Conservation (phyloP, 805 yeast species). For the Suhomyces xylopsoci region DNA sequence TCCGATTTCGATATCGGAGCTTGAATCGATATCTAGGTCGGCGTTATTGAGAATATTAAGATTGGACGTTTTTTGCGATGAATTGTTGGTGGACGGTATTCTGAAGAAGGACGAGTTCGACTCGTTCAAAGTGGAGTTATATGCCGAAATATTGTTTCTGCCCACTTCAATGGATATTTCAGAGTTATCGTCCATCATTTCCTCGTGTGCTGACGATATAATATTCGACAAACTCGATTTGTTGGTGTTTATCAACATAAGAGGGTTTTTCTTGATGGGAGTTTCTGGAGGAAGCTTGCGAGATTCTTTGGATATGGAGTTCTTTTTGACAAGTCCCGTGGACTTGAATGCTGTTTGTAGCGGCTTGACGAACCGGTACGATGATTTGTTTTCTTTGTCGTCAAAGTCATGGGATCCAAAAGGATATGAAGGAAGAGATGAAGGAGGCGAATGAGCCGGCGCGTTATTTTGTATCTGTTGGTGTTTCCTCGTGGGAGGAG, state of each 20-base stretch:
- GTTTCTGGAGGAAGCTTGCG: conserved; percentile 43
- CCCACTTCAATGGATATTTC: conserved; percentile 42
- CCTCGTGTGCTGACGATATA: conserved; percentile 19
- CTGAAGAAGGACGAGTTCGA: conserved; percentile 33
- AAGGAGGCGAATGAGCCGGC: conserved; percentile 44
- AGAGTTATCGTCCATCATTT: conserved; percentile 13
- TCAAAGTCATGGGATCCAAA: conserved; percentile 14
- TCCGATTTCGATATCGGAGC: conserved; percentile 17
- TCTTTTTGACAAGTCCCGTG: conserved; percentile 64
- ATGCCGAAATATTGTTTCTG: conserved; percentile 22
- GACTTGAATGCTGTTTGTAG: conserved; percentile 80
- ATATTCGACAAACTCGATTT: conserved; percentile 17
- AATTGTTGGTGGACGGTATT: conserved; percentile 17
- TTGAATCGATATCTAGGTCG: conserved; percentile 18
- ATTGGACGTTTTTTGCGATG: conserved; percentile 10
- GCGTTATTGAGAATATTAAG: conserved; percentile 8
- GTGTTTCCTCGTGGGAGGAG: neutral
- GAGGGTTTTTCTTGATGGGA: conserved; percentile 42
- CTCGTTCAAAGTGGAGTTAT: conserved; percentile 26
- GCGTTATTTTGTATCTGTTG: neutral
- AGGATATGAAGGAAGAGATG: neutral
- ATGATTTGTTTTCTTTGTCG: conserved; percentile 38
- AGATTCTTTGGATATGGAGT: conserved; percentile 18
- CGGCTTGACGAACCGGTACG: conserved; percentile 73
- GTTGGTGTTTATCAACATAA: conserved; percentile 29